These are phyloP conservation scores for Chrysanthemum lavandulifolium DNA, from an alignment of 129 eudicot genomes.

Conservation along the genomic window DNA sequence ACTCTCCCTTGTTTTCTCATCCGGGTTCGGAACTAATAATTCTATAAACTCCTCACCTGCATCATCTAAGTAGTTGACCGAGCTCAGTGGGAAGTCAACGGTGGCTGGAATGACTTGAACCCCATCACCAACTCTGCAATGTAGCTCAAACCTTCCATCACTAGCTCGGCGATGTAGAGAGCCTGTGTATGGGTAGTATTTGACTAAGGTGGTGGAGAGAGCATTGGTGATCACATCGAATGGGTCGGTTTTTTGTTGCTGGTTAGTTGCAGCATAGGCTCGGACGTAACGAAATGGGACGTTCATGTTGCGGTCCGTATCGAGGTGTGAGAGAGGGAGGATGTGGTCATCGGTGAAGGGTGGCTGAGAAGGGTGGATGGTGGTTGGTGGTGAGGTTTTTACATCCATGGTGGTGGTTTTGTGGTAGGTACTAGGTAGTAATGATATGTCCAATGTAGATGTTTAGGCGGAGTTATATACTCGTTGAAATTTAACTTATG, in stretches of 20 bases:
- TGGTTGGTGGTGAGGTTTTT: conserved; percentile 41
- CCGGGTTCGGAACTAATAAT: conserved; percentile 53
- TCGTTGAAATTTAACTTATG: no score
- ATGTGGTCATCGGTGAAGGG: conserved; percentile 54
- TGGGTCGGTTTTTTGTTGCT: conserved; percentile 39
- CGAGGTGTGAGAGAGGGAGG: conserved; percentile 89
- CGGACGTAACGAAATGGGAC: conserved; percentile 75
- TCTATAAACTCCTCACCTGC: conserved; percentile 44
- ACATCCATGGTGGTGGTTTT: conserved; percentile 43
- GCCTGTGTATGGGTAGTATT: conserved; percentile 61
- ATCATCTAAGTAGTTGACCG: conserved; percentile 42
- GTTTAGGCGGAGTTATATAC: no score
- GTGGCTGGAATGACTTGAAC: conserved; percentile 49
- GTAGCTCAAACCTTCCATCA: conserved; percentile 61
- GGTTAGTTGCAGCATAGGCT: conserved; percentile 41
- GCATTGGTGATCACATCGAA: conserved; percentile 60
- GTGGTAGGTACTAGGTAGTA: conserved; percentile 22
- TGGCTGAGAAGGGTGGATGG: conserved; percentile 46
- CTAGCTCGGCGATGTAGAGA: conserved; percentile 41
- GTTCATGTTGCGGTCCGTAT: conserved; percentile 79
- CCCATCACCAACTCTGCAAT: conserved; percentile 51
- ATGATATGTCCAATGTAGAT: background rate
- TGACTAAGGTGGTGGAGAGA: conserved; percentile 57
- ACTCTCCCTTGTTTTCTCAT: conserved; percentile 31
- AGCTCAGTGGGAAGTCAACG: conserved; percentile 37